Evolutionary conservation across 139 green algal species (phyloP), one percentile per base, ranked within the genome.

Genomic region (Zygnema cylindricum): DNA sequence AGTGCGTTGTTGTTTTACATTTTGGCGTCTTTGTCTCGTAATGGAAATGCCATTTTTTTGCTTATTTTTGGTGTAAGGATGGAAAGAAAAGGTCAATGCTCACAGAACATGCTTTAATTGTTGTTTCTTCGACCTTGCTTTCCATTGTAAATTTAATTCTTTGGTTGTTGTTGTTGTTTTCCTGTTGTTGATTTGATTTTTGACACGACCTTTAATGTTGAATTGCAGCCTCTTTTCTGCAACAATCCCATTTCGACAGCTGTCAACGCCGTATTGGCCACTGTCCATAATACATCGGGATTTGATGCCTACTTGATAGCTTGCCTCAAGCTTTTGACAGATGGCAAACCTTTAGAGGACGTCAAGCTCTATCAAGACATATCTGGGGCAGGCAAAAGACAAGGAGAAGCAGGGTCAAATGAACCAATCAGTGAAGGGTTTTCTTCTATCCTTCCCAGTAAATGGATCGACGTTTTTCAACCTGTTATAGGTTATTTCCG

Each of bases 201-300:
- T 63, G 7, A 63, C 16, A 7, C 49, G 7, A 63, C 7, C 49
- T 25, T 16, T 63, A 63, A 63, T 63, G 49, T 63, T 63, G 7
- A 63, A 63, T 63, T 63, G 7, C 49, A 88, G 76, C 85, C 79
- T 0, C 78, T 40, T 0, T 90, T 90, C 85, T 90, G 35, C 81
- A 90, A 90, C 85, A 85, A 88, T 3, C 85, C 85, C 25, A 55
- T 35, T 25, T 90, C 85, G 0, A 38, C 39, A 41, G 43, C 39
- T 1, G 85, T 90, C 1, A 90, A 90, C 55, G 33, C 54, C 1
- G 33, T 90, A 1, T n/a, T 89, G 7, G 85, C 85, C 30, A n/a
- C 85, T 30, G 77, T 88, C 2, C 36, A 90, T 43, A 55, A 88
- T 23, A 43, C 88, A 23, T 23, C 42, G 2, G 85, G 85, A 30